Base-by-base conservation (phyloP, 169 alveolate genomes). In the Babesia divergens region DNA sequence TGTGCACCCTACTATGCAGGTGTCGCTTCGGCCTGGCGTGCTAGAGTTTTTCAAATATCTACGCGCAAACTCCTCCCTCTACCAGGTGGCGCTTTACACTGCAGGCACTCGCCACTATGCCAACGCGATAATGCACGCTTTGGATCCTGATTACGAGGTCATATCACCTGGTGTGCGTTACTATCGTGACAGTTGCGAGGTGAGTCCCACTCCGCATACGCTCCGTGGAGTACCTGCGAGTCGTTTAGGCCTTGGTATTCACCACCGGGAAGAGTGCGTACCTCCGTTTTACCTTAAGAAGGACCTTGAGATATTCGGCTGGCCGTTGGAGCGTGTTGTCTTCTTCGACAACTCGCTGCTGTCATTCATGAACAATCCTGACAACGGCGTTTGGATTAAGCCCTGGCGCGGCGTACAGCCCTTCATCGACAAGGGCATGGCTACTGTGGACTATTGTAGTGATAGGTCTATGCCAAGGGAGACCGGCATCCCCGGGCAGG, bases 31-130 rank as follows among this genome's bases (percentile, higher is more conserved):
- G 6, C 77, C 77, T 7, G 77, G 77, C 29, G 77, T 66, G 6
- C 31, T 51, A 9, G 77, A 66, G 46, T 66, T 66, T 26, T 40
- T 66, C 56, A 49, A 46, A 37, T 66, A 66, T 55, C 77, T 66
- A 2, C 13, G 44, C 18, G 5, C 51, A 3, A 14, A 26, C 26
- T 32, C 58, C 18, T 32, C 49, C 16, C 38, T 22, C 14, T 69
- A 28, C 66, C 24, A 40, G 31, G 82, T 69, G 7, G 82, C 75
- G 32, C 64, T 69, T 28, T 69, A 34, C 53, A 69, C 82, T 1
- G 82, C 82, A 0, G 74, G 77, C 14, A 60, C 74, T 20, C 72
- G 65, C 22, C 64, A 49, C 20, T 69, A 69, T 31, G 82, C 82
- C 37, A 38, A 69, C 20, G 82, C 82, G 29, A 51, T 69, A 8